A percentile compares a stretch with the other conserved stretches of the same genome.
These are phyloP conservation scores for Chlorokybus atmophyticus DNA, from an alignment of 139 green algal genomes.

Conservation along the genomic window DNA sequence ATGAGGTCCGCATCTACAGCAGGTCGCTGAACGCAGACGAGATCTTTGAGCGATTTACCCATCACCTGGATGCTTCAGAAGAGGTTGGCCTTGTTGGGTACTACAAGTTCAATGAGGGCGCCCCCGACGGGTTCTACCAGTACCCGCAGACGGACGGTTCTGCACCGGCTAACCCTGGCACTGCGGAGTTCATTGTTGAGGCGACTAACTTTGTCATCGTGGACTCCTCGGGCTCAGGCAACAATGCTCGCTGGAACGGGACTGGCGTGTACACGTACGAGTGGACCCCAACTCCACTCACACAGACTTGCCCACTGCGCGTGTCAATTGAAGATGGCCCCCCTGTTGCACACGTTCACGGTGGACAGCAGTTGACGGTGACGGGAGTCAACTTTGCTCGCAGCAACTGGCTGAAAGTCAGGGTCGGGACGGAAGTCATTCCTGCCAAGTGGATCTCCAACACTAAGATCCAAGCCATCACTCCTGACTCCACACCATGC, in stretches of 20 bases:
- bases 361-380: constrained; percentile 2
- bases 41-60: background rate
- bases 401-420: constrained; percentile 1
- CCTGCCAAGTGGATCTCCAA: background rate
- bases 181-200: background rate
- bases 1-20: constrained; percentile 14
- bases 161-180: no score
- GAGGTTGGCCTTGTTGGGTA: background rate
- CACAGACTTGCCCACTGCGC: background rate
- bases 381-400: constrained; percentile 10
- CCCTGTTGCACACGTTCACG: constrained; percentile 9
- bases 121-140: background rate
- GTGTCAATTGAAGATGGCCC: background rate
- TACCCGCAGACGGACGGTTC: background rate
- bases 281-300: background rate
- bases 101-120: background rate
- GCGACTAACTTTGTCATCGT: background rate
- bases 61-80: background rate
- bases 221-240: background rate
- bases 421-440: background rate
- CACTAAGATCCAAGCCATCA: background rate
- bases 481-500: background rate
- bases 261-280: background rate
- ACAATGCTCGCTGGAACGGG: background rate
- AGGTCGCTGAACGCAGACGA: background rate